These are phyloP conservation scores for Suillus clintonianus DNA, from an alignment of 768 basidiomycete genomes.

Conservation along the genomic window DNA sequence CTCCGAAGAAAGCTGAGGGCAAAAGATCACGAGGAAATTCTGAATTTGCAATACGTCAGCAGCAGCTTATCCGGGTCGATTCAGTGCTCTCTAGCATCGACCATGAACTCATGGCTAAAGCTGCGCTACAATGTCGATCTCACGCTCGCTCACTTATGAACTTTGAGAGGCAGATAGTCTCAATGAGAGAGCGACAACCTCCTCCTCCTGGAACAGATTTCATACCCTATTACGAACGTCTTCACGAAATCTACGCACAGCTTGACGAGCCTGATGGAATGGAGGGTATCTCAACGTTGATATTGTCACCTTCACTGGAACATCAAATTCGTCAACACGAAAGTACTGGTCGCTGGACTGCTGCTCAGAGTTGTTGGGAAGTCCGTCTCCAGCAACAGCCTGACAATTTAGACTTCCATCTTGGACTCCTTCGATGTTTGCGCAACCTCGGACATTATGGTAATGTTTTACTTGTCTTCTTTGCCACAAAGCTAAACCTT, in stretches of 20 bases:
- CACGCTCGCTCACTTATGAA: slow-evolving; percentile 94
- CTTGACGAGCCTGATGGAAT: slow-evolving; percentile 99
- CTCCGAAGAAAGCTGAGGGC: slow-evolving; percentile 47
- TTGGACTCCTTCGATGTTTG: slow-evolving; percentile 88
- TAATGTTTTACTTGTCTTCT: slow-evolving; percentile 29
- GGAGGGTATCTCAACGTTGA: slow-evolving; percentile 92
- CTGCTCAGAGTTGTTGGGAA: slow-evolving; percentile 99
- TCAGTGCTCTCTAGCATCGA: slow-evolving; percentile 83
- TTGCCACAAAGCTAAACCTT: slow-evolving; percentile 7
- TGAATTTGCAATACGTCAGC: slow-evolving; percentile 43
- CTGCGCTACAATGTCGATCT: slow-evolving; percentile 92
- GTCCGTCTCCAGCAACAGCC: slow-evolving; percentile 88
- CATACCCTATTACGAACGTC: slow-evolving; percentile 67
- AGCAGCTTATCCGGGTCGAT: slow-evolving; percentile 73
- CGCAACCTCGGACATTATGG: slow-evolving; percentile 97
- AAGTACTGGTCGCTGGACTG: slow-evolving; percentile 95
- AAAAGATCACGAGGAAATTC: slow-evolving; percentile 45
- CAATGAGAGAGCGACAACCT: slow-evolving; percentile 43
- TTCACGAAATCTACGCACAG: slow-evolving; percentile 95
- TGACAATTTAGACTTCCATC: slow-evolving; percentile 84
- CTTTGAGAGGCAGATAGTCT: slow-evolving; percentile 82
- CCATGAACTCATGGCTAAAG: slow-evolving; percentile 86
- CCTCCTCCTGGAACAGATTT: slow-evolving; percentile 47
- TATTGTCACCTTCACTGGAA: slow-evolving; percentile 87
- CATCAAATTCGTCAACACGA: slow-evolving; percentile 98